A percentile compares a stretch with the other conserved stretches of the same genome.
Conservation (phyloP, 306 rosid genomes). For the Vigna angularis region DNA sequence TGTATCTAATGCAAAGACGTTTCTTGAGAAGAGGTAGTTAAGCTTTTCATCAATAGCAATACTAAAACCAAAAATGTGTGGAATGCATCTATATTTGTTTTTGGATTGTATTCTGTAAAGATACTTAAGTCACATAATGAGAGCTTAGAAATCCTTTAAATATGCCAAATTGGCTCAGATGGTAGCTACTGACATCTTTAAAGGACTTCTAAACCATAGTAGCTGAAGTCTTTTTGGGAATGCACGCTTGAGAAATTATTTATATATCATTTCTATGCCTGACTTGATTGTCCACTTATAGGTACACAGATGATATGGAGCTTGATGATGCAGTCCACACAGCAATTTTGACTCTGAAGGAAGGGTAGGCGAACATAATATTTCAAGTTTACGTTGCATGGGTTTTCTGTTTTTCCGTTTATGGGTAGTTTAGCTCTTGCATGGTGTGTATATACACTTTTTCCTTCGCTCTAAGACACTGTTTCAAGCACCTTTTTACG, state of each 20-base stretch:
- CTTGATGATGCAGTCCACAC: slow-evolving; percentile 98
- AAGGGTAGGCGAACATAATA: slow-evolving; percentile 67
- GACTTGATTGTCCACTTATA: slow-evolving; percentile 45
- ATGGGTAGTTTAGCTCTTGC: no score
- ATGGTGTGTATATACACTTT: no score
- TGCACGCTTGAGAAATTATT: neutral
- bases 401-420: no score
- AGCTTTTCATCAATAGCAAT: slow-evolving; percentile 19
- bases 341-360: slow-evolving; percentile 94
- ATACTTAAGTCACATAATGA: neutral
- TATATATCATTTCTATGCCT: slow-evolving; percentile 9
- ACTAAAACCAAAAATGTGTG: slow-evolving; percentile 12
- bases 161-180: neutral
- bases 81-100: slow-evolving; percentile 9
- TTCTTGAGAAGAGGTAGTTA: slow-evolving; percentile 97
- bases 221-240: neutral
- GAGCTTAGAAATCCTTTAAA: slow-evolving; percentile 10
- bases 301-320: slow-evolving; percentile 97
- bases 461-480: no score
- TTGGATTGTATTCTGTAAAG: neutral
- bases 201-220: neutral
- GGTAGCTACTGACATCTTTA: neutral
- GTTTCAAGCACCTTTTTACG: no score
- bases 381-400: slow-evolving; percentile 24
- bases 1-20: slow-evolving; percentile 94